Conservation (phyloP, 225 moss, liverwort and hornwort genomes). For the Straminergon stramineum region DNA sequence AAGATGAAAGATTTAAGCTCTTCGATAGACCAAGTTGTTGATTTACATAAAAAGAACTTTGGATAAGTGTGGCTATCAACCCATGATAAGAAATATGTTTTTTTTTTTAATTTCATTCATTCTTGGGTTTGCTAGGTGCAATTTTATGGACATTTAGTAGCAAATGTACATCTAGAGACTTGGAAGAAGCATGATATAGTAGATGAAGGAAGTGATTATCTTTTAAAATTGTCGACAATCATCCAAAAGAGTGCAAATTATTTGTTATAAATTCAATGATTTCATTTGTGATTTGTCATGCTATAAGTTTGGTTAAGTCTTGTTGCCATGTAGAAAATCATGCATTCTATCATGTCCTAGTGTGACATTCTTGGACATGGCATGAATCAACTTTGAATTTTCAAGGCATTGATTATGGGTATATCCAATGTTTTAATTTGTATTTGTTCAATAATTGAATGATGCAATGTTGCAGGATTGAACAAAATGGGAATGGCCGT, state of each 20-base stretch:
- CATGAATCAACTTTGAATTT: not conserved
- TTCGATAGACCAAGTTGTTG: not conserved
- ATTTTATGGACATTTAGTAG: not conserved
- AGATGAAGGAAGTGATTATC: not conserved
- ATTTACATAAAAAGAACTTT: not conserved
- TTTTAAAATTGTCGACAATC: not conserved
- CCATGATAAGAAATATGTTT: not conserved
- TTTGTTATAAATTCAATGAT: not conserved
- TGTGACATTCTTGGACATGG: not conserved
- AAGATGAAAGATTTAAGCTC: not conserved
- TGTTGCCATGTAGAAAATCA: not conserved
- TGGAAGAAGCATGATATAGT: not conserved
- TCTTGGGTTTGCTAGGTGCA: not conserved
- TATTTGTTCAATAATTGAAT: not conserved
- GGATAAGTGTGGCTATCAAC: not conserved
- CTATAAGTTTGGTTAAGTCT: not conserved
- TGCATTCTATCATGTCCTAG: not conserved
- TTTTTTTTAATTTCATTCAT: not conserved
- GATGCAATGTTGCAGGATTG: accelerated
- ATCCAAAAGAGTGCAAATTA: not conserved
- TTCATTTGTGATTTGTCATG: not conserved
- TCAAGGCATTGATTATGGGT: not conserved
- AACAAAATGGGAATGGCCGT: accelerated
- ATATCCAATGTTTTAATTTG: not conserved
- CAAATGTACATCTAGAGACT: not conserved